Base-by-base conservation (phyloP, 768 basidiomycete genomes). In the Russula lepida region DNA sequence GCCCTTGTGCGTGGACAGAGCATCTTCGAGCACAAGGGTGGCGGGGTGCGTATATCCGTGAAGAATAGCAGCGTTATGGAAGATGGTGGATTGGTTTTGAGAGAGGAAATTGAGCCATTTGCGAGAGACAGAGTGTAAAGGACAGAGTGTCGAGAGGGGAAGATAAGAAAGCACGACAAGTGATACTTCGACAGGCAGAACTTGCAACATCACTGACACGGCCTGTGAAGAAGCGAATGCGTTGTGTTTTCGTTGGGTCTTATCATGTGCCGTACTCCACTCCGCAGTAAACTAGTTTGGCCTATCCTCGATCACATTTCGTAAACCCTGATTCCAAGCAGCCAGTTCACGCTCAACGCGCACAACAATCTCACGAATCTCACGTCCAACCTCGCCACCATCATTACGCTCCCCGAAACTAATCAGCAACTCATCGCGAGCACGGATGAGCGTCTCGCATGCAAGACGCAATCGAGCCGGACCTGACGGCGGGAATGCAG, bases 351-450 rank as follows among this genome's bases (percentile, higher is more conserved):
- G 84, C 70, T 91, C 88, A 32, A 91, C 65, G 1, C 79, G 74
- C 17, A 84, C 82, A 12, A 88, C 66, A 56, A 75, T 73, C 65
- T 83, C 80, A 66, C 86, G 74, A 25, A 90, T 79, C 60, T 83
- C 79, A 54, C 67, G 73, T 4, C 90, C 89, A 1, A 88, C 84
- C 64, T 83, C 73, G 0, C 91, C 92, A 0, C 92, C 92, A 27
- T 81, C 84, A 61, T 81, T 87, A 51, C 69, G 74, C 35, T 68
- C 74, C 2, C 92, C 92, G 70, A 95, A 94, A 4, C 88, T 91
- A 37, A 88, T 68, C 64, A 78, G 50, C 21, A 92, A 68, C 71
- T 88, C 86, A 7, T 74, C 71, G 35, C 81, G 74, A 8, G 90
- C 90, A 23, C 73, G 75, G 30, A 86, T 65, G 9, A 92, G 77